These are phyloP conservation scores for Nepenthes alata DNA, from an alignment of 179 eudicot genomes.

Conservation along the genomic window DNA sequence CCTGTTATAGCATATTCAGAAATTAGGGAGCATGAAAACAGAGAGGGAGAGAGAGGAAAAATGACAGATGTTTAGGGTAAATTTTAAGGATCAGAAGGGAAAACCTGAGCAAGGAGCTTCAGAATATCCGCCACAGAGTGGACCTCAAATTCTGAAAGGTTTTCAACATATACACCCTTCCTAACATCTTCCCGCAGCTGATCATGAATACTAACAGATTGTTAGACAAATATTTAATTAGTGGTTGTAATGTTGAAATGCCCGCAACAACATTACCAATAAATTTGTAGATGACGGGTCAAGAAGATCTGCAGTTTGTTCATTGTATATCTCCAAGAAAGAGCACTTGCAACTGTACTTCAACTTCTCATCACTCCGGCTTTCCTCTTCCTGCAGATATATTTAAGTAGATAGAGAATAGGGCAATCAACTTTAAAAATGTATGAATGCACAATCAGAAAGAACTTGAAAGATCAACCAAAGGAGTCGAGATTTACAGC, in stretches of 20 bases:
- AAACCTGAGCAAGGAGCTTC: slow-evolving; percentile 72
- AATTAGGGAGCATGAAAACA: neutral
- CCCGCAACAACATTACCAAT: slow-evolving; percentile 38
- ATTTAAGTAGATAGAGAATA: neutral
- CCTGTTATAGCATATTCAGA: slow-evolving; percentile 37
- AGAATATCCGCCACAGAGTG: slow-evolving; percentile 78
- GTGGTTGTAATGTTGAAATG: neutral
- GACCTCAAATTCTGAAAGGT: slow-evolving; percentile 91
- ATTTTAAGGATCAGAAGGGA: slow-evolving; percentile 1
- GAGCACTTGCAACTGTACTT: slow-evolving; percentile 90
- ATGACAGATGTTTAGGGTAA: neutral
- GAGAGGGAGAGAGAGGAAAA: neutral
- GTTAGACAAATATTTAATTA: slow-evolving; percentile 9
- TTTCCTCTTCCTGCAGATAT: slow-evolving; percentile 78
- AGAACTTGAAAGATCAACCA: slow-evolving; percentile 4
- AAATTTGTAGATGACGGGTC: slow-evolving; percentile 91
- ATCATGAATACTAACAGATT: slow-evolving; percentile 1
- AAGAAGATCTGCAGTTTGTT: slow-evolving; percentile 90
- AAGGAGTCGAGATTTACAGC: slow-evolving; percentile 41
- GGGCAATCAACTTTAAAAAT: neutral
- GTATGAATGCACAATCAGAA: neutral
- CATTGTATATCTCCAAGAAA: slow-evolving; percentile 92
- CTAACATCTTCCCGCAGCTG: slow-evolving; percentile 87
- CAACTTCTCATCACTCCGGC: slow-evolving; percentile 74
- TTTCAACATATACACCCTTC: slow-evolving; percentile 93